These are phyloP conservation scores for Articulospora tetracladia DNA, from an alignment of 495 filamentous ascomycete species.

Conservation along the genomic window DNA sequence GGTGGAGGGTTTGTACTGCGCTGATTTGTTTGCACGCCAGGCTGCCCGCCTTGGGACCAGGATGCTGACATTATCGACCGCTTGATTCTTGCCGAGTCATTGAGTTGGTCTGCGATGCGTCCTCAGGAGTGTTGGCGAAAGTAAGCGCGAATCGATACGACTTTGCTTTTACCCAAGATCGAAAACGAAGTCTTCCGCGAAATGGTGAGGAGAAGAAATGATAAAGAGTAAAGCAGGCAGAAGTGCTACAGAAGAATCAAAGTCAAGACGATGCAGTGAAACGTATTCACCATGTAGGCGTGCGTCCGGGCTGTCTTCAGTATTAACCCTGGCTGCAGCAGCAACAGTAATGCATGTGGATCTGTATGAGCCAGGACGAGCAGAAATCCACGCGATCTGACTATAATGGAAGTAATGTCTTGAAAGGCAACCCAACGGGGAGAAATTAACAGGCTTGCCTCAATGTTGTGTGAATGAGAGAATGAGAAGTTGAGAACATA, in stretches of 20 bases:
- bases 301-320: background rate
- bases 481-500: slow-evolving; percentile 3
- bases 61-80: slow-evolving; percentile 11
- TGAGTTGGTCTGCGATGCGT: background rate
- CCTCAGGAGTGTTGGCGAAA: background rate
- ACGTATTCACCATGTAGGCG: slow-evolving; percentile 14
- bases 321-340: background rate
- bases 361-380: background rate
- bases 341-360: background rate
- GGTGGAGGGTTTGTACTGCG: slow-evolving; percentile 27
- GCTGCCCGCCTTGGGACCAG: slow-evolving; percentile 16
- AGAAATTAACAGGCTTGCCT: background rate
- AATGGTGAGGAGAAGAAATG: background rate
- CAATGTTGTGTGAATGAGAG: background rate
- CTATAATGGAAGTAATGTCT: background rate
- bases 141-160: background rate
- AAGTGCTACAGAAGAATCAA: background rate
- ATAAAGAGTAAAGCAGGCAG: slow-evolving; percentile 9
- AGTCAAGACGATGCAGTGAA: slow-evolving; percentile 9
- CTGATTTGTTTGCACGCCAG: slow-evolving; percentile 26
- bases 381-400: background rate
- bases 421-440: background rate
- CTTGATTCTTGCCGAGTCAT: slow-evolving; percentile 7
- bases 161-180: background rate
- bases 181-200: background rate